Evolutionary conservation across 2,329 filamentous ascomycete genomes (phyloP).

Genomic region (Nigrospora sphaerica): DNA sequence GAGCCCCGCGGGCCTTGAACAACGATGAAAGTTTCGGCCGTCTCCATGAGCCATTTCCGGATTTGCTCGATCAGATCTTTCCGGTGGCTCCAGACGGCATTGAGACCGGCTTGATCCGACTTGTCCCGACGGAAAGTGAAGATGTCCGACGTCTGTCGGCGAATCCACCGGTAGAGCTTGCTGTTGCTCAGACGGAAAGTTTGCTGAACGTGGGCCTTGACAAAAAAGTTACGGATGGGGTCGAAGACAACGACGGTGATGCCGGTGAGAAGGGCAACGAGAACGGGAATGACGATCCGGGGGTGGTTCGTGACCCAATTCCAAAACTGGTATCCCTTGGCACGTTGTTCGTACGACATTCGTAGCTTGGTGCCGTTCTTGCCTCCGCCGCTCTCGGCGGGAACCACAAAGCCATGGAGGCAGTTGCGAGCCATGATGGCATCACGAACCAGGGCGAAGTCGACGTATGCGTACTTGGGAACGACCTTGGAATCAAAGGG

Average conservation of each 20-base stretch:
- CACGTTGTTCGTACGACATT: slow-evolving; percentile 74
- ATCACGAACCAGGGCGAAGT: slow-evolving; percentile 66
- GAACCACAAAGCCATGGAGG: slow-evolving; percentile 74
- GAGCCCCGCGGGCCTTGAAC: slow-evolving; percentile 88
- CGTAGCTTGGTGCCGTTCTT: slow-evolving; percentile 70
- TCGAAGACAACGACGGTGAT: slow-evolving; percentile 88
- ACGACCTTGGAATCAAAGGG: slow-evolving; percentile 78
- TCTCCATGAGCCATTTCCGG: slow-evolving; percentile 79
- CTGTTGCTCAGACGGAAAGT: slow-evolving; percentile 70
- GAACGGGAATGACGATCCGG: slow-evolving; percentile 73
- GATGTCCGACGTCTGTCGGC: slow-evolving; percentile 60
- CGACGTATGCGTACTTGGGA: slow-evolving; percentile 73
- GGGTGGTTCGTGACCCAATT: slow-evolving; percentile 86
- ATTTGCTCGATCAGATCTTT: slow-evolving; percentile 77
- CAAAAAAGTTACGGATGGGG: slow-evolving; percentile 87
- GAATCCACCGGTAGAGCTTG: slow-evolving; percentile 72
- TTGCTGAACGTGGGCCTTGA: slow-evolving; percentile 78
- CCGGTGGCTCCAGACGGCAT: slow-evolving; percentile 82
- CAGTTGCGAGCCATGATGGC: slow-evolving; percentile 89
- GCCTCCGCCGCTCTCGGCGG: slow-evolving; percentile 64
- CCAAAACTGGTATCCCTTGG: slow-evolving; percentile 71
- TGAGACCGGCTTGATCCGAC: slow-evolving; percentile 61
- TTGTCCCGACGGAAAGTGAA: slow-evolving; percentile 51
- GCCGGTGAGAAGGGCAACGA: slow-evolving; percentile 75
- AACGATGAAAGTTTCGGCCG: slow-evolving; percentile 85